Evolutionary conservation across 1,139 yeast species (phyloP), one percentile per base, ranked within the genome.

Genomic region (Kodamaea plutei): DNA sequence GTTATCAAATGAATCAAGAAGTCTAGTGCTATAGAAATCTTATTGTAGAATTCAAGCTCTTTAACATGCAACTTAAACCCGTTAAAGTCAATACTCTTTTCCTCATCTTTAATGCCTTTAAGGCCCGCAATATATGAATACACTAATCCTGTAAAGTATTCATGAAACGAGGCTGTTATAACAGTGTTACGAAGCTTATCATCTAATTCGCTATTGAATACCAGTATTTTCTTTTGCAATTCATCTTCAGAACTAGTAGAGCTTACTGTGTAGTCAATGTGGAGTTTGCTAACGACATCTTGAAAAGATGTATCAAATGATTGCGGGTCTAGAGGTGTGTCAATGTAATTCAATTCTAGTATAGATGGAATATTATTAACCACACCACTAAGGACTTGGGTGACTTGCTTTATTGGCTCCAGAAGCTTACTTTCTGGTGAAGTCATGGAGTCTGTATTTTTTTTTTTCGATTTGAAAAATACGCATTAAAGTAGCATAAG

Each of bases 1-100:
- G 38, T 16, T 8, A 41, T 38, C 14, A 53, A 30, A 29, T 45
- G 37, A 5, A 58, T 49, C 25, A 48, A 48, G 26, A 46, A 46
- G 33, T 61, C 68, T 10, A 61, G 38, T 4, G 52, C 23, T 5
- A 48, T 27, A 12, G 51, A 37, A 1, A 59, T 31, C 19, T 39
- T 39, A 34, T 52, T 48, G 32, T 44, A 50, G 20, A 43, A 23
- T 6, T 14, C 16, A 2, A 26, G n/a, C 11, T 30, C 33, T 13
- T 10, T 13, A 11, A 6, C 15, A 5, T 15, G 16, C 15, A 30
- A 16, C 21, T 17, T n/a, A 20, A 17, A 15, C 22, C 11, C 25
- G 12, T 14, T 23, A 24, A 26, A 18, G 20, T 28, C 15, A 8
- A 23, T 26, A 9, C 20, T 6, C 13, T 15, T 29, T 9, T 28